phyloP scores from a whole-genome alignment of 2,329 filamentous ascomycete genomes.

The Neonectria faginata region DNA sequence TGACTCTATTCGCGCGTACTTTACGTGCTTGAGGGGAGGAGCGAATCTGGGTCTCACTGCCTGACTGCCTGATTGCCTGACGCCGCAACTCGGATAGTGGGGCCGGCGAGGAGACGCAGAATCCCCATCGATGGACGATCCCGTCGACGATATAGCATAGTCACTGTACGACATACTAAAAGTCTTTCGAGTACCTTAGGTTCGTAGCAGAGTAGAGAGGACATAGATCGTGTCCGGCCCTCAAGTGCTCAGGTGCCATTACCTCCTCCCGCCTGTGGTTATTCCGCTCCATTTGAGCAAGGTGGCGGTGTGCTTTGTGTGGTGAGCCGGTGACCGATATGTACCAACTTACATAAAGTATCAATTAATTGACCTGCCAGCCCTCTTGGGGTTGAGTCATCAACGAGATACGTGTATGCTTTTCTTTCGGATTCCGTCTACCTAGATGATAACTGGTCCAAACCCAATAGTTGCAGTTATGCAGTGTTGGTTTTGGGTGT shows the following conservation, averaged over 20 bases:
- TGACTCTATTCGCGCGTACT: not conserved
- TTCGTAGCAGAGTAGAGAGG: not conserved
- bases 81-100: conserved; percentile 2
- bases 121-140: not conserved
- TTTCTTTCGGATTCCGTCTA: no score
- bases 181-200: not conserved
- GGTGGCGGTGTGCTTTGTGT: not conserved
- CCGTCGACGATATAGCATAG: not conserved
- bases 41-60: not conserved
- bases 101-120: conserved; percentile 6
- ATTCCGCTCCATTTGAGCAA: not conserved
- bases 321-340: no score
- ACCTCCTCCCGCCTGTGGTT: not conserved
- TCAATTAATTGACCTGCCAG: no score
- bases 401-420: no score
- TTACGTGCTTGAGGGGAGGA: not conserved
- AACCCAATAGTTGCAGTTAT: no score
- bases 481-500: no score
- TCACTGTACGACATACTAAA: not conserved
- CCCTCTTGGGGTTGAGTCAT: no score
- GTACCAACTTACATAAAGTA: no score
- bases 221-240: not conserved
- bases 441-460: no score
- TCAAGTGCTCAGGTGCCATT: not conserved
- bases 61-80: not conserved